Percentiles rank a stretch among this genome's conserved stretches.
Evolutionary conservation across 805 yeast genomes (phyloP).

Genomic region (Schwanniomyces yamadae): DNA sequence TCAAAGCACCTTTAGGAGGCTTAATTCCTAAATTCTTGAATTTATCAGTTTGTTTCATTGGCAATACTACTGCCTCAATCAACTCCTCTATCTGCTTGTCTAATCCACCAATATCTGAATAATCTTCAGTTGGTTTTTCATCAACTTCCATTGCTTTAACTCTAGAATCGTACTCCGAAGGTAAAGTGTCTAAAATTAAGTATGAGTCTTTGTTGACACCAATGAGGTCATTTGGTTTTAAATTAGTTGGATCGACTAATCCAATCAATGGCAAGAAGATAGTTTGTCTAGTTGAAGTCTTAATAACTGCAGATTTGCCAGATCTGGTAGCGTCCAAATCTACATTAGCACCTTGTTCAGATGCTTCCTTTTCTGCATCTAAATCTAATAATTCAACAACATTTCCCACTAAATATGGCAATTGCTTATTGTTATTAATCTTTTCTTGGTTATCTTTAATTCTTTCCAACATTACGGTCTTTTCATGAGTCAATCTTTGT

Average conservation of each 20-base stretch:
- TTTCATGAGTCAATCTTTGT: constrained; percentile 88
- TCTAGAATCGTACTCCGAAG: constrained; percentile 95
- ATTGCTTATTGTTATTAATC: constrained; percentile 90
- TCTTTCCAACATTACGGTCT: constrained; percentile 86
- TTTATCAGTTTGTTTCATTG: constrained; percentile 97
- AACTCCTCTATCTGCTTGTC: constrained; percentile 98
- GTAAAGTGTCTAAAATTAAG: constrained; percentile 87
- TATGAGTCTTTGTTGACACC: constrained; percentile 98
- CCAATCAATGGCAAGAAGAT: constrained; percentile 96
- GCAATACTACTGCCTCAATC: constrained; percentile 96
- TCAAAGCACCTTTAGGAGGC: constrained; percentile 48
- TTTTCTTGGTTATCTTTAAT: constrained; percentile 95
- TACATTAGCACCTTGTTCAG: constrained; percentile 91
- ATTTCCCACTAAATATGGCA: constrained; percentile 95
- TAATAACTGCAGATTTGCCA: constrained; percentile 97
- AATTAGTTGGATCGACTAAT: constrained; percentile 82
- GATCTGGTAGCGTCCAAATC: constrained; percentile 87
- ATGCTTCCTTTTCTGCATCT: constrained; percentile 77
- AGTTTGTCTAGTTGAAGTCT: constrained; percentile 96
- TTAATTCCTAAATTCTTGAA: constrained; percentile 91
- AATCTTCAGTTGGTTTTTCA: constrained; percentile 96
- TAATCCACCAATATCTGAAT: constrained; percentile 96
- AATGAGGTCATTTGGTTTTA: constrained; percentile 96
- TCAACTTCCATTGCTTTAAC: constrained; percentile 99
- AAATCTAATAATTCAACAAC: constrained; percentile 92